A percentile compares a stretch with the other conserved stretches of the same genome.
phyloP scores from a whole-genome alignment of 805 yeast genomes.

The Wickerhamiella allomyrinae region DNA sequence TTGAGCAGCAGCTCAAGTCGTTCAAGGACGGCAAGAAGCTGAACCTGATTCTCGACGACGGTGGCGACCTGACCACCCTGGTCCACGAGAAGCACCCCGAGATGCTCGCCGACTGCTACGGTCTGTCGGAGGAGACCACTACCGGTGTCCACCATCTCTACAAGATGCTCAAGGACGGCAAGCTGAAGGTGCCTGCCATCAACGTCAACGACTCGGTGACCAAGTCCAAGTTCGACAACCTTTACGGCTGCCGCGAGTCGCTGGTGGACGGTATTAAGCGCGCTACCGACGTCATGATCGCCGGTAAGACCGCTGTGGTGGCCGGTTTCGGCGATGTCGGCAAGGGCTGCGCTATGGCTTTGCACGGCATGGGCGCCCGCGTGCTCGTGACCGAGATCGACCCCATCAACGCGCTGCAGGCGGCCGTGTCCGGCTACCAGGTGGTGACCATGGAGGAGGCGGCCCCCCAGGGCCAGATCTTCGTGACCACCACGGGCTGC shows the following conservation, averaged over 20 bases:
- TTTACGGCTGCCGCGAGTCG: conserved; percentile 99
- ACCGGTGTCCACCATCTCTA: conserved; percentile 99
- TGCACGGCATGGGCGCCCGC: conserved; percentile 98
- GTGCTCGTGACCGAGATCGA: conserved; percentile 94
- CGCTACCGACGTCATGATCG: conserved; percentile 99
- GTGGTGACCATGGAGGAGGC: conserved; percentile 92
- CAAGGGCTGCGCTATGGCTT: conserved; percentile 99
- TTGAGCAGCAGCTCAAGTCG: conserved; percentile 95
- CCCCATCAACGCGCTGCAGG: conserved; percentile 98
- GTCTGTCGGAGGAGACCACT: conserved; percentile 97
- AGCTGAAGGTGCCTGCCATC: conserved; percentile 94
- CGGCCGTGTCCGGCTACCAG: conserved; percentile 98
- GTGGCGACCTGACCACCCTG: conserved; percentile 95
- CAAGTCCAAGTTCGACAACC: conserved; percentile 97
- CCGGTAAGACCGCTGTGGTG: conserved; percentile 97
- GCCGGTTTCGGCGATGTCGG: conserved; percentile 99
- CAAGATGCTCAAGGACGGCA: conserved; percentile 81
- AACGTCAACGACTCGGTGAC: conserved; percentile 98
- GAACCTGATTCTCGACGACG: conserved; percentile 95
- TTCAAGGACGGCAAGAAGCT: conserved; percentile 92
- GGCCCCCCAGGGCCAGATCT: conserved; percentile 85
- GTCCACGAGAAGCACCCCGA: conserved; percentile 98
- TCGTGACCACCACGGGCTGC: conserved; percentile 98
- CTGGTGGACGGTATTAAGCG: conserved; percentile 97
- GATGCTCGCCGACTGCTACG: conserved; percentile 87